These are phyloP conservation scores for Boletus coccyginus DNA, from an alignment of 768 basidiomycete species.

Conservation along the genomic window DNA sequence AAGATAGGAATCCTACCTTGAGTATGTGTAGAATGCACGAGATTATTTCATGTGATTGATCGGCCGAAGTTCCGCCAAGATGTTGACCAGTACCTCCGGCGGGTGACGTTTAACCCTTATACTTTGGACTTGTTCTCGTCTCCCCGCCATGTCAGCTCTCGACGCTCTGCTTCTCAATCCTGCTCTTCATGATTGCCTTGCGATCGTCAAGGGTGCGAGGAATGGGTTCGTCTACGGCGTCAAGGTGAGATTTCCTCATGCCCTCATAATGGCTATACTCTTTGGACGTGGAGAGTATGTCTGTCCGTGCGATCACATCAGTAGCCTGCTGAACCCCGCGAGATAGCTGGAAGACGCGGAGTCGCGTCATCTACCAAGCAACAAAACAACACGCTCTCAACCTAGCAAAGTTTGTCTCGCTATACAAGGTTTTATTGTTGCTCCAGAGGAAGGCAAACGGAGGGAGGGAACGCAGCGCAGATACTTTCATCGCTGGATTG, in stretches of 20 bases:
- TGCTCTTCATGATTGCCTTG: slow-evolving; percentile 83
- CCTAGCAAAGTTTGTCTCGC: slow-evolving; percentile 88
- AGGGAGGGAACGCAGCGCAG: slow-evolving; percentile 76
- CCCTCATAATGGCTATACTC: slow-evolving; percentile 91
- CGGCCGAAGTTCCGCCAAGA: neutral
- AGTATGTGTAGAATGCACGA: neutral
- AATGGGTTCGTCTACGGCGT: slow-evolving; percentile 90
- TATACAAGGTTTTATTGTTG: slow-evolving; percentile 87
- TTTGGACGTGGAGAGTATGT: slow-evolving; percentile 91
- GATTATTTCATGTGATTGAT: slow-evolving; percentile 28
- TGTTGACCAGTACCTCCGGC: neutral
- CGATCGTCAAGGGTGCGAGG: slow-evolving; percentile 90
- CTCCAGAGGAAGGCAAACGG: slow-evolving; percentile 78
- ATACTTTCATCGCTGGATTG: slow-evolving; percentile 91
- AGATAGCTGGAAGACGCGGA: slow-evolving; percentile 67
- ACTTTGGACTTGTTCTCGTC: neutral
- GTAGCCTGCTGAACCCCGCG: slow-evolving; percentile 7
- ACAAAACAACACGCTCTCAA: slow-evolving; percentile 91
- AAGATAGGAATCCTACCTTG: neutral
- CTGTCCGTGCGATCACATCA: neutral
- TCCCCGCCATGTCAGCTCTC: slow-evolving; percentile 24
- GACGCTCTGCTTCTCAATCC: slow-evolving; percentile 48
- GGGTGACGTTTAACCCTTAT: neutral
- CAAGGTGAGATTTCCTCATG: slow-evolving; percentile 94
- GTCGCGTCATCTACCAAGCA: slow-evolving; percentile 69